Conservation (phyloP, 2,329 filamentous ascomycete species). For the Epichloe aotearoae region DNA sequence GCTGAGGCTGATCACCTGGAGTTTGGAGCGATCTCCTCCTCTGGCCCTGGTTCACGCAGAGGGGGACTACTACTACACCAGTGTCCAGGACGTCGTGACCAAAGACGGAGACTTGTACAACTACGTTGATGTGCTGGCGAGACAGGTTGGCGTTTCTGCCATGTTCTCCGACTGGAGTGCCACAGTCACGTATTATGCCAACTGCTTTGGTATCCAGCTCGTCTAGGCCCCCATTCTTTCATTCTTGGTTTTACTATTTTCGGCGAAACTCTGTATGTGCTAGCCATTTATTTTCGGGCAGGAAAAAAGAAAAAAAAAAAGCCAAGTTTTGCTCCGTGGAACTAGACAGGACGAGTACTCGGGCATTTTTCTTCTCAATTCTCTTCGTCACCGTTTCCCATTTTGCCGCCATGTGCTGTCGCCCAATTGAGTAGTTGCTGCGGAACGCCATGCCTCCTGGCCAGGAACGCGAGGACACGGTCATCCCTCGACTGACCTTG, state of each 20-base stretch:
- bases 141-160: slow-evolving; percentile 45
- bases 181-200: slow-evolving; percentile 58
- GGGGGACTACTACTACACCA: slow-evolving; percentile 42
- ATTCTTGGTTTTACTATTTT: background rate
- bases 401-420: no score
- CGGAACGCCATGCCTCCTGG: no score
- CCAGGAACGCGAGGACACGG: no score
- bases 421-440: no score
- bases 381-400: no score
- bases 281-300: background rate
- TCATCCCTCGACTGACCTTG: no score
- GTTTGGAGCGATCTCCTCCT: slow-evolving; percentile 51
- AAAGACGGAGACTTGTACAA: slow-evolving; percentile 55
- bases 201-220: slow-evolving; percentile 39
- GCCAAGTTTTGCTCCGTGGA: slow-evolving; percentile 6
- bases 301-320: background rate
- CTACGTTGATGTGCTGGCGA: slow-evolving; percentile 50
- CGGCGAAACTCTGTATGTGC: no score
- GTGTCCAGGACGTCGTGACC: slow-evolving; percentile 38
- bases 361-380: no score
- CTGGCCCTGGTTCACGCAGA: slow-evolving; percentile 33
- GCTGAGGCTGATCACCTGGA: slow-evolving; percentile 55
- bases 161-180: slow-evolving; percentile 60
- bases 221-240: background rate
- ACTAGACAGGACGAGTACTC: background rate